These are phyloP conservation scores for Capsicum pubescens DNA, from an alignment of 257 asterid species.

Conservation along the genomic window DNA sequence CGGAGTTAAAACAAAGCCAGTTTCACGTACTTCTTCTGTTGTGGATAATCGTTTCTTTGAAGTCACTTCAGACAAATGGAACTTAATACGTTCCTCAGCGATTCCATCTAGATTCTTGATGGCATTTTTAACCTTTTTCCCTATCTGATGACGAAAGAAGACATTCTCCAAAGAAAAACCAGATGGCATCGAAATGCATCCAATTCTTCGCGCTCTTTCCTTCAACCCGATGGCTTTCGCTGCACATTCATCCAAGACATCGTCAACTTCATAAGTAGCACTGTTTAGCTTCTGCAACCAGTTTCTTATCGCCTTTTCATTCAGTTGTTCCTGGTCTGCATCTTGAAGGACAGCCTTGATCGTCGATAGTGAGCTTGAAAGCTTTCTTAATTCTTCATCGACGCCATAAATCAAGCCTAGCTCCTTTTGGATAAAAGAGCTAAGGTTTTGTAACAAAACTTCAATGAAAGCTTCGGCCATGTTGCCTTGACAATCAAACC, in stretches of 20 bases:
- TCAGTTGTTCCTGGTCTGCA: conserved; percentile 29
- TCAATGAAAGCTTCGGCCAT: conserved; percentile 43
- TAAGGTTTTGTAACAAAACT: conserved; percentile 19
- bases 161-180: not conserved
- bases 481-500: not conserved
- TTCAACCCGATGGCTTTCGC: not conserved
- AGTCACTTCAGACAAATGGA: conserved; percentile 32
- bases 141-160: conserved; percentile 35
- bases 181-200: conserved; percentile 8
- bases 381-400: conserved; percentile 39
- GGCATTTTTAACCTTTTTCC: conserved; percentile 30
- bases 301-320: conserved; percentile 24
- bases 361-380: conserved; percentile 35
- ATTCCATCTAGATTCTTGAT: conserved; percentile 31
- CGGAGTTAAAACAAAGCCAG: conserved; percentile 36
- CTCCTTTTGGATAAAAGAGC: conserved; percentile 33
- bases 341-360: conserved; percentile 43
- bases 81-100: conserved; percentile 35
- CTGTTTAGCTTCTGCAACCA: conserved; percentile 46
- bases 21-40: conserved; percentile 35
- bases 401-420: conserved; percentile 44
- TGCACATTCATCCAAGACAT: conserved; percentile 40
- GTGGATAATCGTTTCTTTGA: not conserved
- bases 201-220: not conserved
- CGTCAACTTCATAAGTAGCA: conserved; percentile 50